phyloP scores from a whole-genome alignment of 1,284 basidiomycete genomes.

The Heliocybe sulcata region DNA sequence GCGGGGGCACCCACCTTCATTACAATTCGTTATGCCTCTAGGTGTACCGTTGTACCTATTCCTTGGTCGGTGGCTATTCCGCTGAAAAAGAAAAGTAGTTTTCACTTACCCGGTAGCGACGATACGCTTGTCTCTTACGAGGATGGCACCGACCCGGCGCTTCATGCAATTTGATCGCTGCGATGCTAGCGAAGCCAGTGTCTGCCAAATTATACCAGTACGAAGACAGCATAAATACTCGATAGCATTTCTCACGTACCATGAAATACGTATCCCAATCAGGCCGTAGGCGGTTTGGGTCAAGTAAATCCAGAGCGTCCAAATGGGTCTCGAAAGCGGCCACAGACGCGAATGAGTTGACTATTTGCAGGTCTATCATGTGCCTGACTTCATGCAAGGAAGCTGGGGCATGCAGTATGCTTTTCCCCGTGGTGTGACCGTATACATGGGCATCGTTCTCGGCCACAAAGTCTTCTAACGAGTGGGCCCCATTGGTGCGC shows the following conservation, averaged over 20 bases:
- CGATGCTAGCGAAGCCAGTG: slow-evolving; percentile 82
- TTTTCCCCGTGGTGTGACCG: slow-evolving; percentile 20
- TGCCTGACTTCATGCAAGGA: slow-evolving; percentile 39
- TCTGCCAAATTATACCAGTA: slow-evolving; percentile 31
- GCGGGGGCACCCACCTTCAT: slow-evolving; percentile 78
- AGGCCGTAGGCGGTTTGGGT: slow-evolving; percentile 74
- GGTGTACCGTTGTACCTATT: slow-evolving; percentile 91
- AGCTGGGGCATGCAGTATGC: slow-evolving; percentile 10
- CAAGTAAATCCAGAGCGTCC: slow-evolving; percentile 58
- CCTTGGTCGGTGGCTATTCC: neutral
- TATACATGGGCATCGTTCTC: slow-evolving; percentile 58
- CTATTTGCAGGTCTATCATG: slow-evolving; percentile 58
- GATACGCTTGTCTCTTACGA: slow-evolving; percentile 84
- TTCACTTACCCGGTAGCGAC: slow-evolving; percentile 77
- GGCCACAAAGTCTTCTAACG: slow-evolving; percentile 62
- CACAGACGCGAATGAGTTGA: slow-evolving; percentile 62
- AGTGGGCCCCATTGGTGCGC: slow-evolving; percentile 27
- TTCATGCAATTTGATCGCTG: slow-evolving; percentile 97
- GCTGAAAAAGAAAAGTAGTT: neutral
- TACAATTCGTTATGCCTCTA: slow-evolving; percentile 82
- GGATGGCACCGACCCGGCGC: slow-evolving; percentile 87
- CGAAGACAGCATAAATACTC: neutral
- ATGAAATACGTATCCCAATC: slow-evolving; percentile 96
- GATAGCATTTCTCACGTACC: slow-evolving; percentile 46
- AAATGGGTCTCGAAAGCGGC: slow-evolving; percentile 57